A percentile compares a stretch with the other conserved stretches of the same genome.
These are phyloP conservation scores for Emergomyces pasteurianus DNA, from an alignment of 2,329 filamentous ascomycete species.

Conservation along the genomic window DNA sequence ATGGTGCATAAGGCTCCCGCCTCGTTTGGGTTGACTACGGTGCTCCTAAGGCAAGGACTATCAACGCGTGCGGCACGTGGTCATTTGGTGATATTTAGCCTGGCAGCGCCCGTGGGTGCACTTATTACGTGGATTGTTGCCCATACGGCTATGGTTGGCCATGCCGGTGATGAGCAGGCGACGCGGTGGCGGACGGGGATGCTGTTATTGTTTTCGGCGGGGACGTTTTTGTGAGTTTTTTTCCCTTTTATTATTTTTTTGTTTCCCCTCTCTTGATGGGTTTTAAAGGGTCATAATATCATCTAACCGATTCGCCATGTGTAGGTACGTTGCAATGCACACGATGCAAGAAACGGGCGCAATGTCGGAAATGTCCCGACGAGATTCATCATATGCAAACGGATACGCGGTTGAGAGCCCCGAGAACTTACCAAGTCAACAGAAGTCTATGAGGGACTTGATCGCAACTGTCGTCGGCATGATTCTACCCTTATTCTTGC, in stretches of 20 bases:
- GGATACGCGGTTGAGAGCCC: slow-evolving; percentile 30
- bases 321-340: slow-evolving; percentile 93
- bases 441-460: slow-evolving; percentile 34
- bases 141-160: slow-evolving; percentile 51
- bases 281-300: background rate
- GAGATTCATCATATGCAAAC: slow-evolving; percentile 24
- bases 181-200: slow-evolving; percentile 86
- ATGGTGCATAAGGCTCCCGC: slow-evolving; percentile 97
- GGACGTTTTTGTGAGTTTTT: slow-evolving; percentile 74
- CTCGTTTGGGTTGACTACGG: slow-evolving; percentile 84
- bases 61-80: slow-evolving; percentile 74
- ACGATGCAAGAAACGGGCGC: slow-evolving; percentile 70
- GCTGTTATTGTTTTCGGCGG: slow-evolving; percentile 84
- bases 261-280: background rate
- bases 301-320: background rate
- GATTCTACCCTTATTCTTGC: slow-evolving; percentile 35
- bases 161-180: slow-evolving; percentile 40
- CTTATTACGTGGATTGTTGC: slow-evolving; percentile 72
- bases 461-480: slow-evolving; percentile 37
- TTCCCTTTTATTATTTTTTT: background rate
- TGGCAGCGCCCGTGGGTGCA: slow-evolving; percentile 80
- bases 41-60: slow-evolving; percentile 80
- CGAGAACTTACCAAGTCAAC: slow-evolving; percentile 19
- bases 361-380: slow-evolving; percentile 16
- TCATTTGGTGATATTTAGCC: slow-evolving; percentile 80